These are phyloP conservation scores for Globisporangium paroecandrum DNA, from an alignment of 352 stramenopile species.

Conservation along the genomic window DNA sequence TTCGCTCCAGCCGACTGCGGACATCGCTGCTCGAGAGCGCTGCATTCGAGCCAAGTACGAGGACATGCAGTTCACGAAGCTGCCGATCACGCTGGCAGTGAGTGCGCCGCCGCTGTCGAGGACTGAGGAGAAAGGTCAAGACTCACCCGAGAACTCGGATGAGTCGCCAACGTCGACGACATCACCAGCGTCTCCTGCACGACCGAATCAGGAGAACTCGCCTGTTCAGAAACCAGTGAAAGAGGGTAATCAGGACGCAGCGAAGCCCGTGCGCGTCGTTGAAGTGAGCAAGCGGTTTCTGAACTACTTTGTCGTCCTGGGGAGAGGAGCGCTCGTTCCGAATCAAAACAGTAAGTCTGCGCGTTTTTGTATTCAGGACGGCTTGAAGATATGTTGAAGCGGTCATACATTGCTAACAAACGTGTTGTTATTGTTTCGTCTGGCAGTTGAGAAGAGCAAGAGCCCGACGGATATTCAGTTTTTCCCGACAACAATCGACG, in stretches of 20 bases:
- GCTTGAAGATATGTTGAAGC: neutral
- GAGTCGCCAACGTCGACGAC: constrained; percentile 20
- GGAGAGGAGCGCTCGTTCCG: constrained; percentile 45
- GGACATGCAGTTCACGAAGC: constrained; percentile 55
- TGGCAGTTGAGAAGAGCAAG: constrained; percentile 66
- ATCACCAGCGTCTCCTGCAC: constrained; percentile 7
- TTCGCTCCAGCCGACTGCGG: constrained; percentile 37
- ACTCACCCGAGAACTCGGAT: constrained; percentile 50
- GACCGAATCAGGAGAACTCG: constrained; percentile 34
- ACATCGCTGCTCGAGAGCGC: constrained; percentile 38
- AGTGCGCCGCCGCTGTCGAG: neutral
- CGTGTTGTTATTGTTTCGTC: neutral
- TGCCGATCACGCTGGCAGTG: constrained; percentile 19
- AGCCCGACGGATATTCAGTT: constrained; percentile 72
- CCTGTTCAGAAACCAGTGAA: constrained; percentile 19
- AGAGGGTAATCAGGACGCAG: constrained; percentile 28
- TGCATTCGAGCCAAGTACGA: constrained; percentile 75
- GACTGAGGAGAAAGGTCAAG: constrained; percentile 46
- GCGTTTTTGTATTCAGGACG: neutral
- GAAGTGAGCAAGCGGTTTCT: constrained; percentile 79
- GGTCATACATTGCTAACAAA: neutral
- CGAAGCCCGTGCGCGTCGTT: constrained; percentile 52
- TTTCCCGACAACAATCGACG: constrained; percentile 55
- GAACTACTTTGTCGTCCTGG: constrained; percentile 83
- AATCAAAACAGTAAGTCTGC: constrained; percentile 61